Conservation (phyloP, 2,329 filamentous ascomycete genomes). For the Sporothrix brasiliensis region DNA sequence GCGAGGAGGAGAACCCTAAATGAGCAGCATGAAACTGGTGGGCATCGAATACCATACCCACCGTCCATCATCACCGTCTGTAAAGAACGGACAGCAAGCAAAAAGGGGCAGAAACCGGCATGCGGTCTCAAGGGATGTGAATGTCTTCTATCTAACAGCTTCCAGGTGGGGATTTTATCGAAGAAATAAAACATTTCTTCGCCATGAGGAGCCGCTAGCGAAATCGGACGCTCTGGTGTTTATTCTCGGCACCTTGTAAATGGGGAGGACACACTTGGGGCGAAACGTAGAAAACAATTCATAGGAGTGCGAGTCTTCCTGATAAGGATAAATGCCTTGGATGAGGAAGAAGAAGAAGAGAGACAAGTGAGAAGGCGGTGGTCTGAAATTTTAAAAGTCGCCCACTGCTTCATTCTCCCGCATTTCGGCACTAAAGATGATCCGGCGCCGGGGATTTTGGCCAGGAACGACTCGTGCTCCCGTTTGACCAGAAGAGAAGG, state of each 20-base stretch:
- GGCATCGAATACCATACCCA: not conserved
- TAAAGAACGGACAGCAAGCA: not conserved
- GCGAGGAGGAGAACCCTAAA: not conserved
- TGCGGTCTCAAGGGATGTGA: conserved; percentile 32
- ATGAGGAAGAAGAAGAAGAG: conserved; percentile 44
- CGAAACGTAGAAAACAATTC: conserved; percentile 28
- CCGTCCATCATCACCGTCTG: not conserved
- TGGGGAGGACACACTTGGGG: conserved; percentile 84
- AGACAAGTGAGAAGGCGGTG: not conserved
- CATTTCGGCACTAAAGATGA: conserved; percentile 29
- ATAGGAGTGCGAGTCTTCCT: conserved; percentile 41
- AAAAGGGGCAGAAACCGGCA: not conserved
- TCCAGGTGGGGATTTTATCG: conserved; percentile 34
- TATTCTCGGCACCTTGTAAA: conserved; percentile 84
- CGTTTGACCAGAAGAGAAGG: not conserved
- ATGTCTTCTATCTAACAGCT: conserved; percentile 39
- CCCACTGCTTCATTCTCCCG: not conserved
- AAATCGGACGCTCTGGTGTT: conserved; percentile 79
- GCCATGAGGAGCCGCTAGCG: conserved; percentile 85
- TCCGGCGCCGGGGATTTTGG: conserved; percentile 31
- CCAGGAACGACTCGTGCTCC: not conserved
- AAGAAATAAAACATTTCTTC: conserved; percentile 22
- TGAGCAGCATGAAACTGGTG: not conserved
- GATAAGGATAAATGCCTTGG: conserved; percentile 90
- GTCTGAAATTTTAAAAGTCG: conserved; percentile 14